These are phyloP conservation scores for Boletus austroedulis DNA, from an alignment of 1,284 basidiomycete genomes.

Conservation along the genomic window DNA sequence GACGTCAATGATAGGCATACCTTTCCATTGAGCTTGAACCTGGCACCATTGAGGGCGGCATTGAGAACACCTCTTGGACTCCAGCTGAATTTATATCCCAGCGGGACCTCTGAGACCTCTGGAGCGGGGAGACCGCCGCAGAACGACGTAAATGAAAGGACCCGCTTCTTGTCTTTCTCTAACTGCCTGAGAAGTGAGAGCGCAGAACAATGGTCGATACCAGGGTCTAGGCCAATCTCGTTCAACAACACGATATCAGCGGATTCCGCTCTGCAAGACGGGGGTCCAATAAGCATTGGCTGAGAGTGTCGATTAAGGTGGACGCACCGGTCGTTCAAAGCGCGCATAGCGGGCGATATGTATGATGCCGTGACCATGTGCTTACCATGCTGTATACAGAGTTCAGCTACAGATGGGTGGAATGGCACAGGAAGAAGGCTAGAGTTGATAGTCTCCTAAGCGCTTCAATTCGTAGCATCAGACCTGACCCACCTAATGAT, in stretches of 20 bases:
- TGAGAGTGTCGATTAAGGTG: neutral
- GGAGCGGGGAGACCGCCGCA: constrained; percentile 92
- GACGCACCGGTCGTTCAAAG: constrained; percentile 60
- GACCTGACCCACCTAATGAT: constrained; percentile 59
- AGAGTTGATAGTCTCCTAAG: neutral
- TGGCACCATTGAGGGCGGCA: constrained; percentile 78
- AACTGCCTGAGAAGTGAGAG: constrained; percentile 69
- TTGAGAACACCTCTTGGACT: constrained; percentile 84
- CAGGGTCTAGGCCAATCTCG: constrained; percentile 93
- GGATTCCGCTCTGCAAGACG: constrained; percentile 53
- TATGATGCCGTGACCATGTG: constrained; percentile 94
- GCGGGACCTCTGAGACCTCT: constrained; percentile 60
- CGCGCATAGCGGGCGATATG: constrained; percentile 78
- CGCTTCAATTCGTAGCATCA: neutral
- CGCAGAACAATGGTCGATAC: constrained; percentile 94
- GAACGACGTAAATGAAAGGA: constrained; percentile 86
- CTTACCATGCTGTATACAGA: constrained; percentile 72
- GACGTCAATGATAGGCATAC: constrained; percentile 38
- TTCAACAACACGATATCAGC: constrained; percentile 80
- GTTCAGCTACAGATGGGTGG: constrained; percentile 73
- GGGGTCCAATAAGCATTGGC: neutral
- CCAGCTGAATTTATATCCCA: constrained; percentile 97
- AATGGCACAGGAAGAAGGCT: constrained; percentile 81
- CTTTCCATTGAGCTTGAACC: constrained; percentile 61
- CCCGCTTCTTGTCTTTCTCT: constrained; percentile 55